Conservation (phyloP, 768 basidiomycete genomes). For the Leccinum sublutescens region DNA sequence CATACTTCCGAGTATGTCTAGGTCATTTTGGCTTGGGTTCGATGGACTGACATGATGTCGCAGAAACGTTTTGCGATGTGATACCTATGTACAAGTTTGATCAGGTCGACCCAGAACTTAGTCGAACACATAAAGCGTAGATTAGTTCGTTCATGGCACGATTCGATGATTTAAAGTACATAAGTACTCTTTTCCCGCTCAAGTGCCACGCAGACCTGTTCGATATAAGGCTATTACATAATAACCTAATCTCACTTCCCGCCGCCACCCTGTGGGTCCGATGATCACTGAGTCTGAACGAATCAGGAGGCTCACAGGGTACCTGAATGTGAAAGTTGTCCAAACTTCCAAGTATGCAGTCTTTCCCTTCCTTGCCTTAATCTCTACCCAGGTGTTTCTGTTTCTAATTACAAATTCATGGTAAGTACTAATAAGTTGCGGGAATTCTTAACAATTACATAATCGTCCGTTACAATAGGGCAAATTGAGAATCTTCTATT, state of each 20-base stretch:
- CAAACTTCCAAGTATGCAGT: not conserved
- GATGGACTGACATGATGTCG: not conserved
- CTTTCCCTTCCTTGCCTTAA: not conserved
- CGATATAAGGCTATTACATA: not conserved
- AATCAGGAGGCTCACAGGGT: too few relatives aligned
- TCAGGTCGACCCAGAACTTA: not conserved
- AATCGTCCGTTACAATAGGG: too few relatives aligned
- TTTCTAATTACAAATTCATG: too few relatives aligned
- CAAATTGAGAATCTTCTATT: not conserved
- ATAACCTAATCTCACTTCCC: not conserved
- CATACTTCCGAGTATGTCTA: conserved; percentile 33
- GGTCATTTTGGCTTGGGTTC: not conserved
- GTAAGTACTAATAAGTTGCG: not conserved
- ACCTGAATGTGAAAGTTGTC: too few relatives aligned
- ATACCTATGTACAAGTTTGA: not conserved
- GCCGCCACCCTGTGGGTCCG: too few relatives aligned
- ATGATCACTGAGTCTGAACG: too few relatives aligned
- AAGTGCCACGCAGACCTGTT: too few relatives aligned
- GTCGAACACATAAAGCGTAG: not conserved
- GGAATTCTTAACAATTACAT: not conserved
- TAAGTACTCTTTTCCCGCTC: not conserved
- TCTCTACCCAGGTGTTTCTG: not conserved
- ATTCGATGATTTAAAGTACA: conserved; percentile 1
- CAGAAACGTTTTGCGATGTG: conserved; percentile 24
- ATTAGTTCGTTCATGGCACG: not conserved